A percentile compares a stretch with the other conserved stretches of the same genome.
Conservation (phyloP, 495 filamentous ascomycete species). For the Platismatia glauca region DNA sequence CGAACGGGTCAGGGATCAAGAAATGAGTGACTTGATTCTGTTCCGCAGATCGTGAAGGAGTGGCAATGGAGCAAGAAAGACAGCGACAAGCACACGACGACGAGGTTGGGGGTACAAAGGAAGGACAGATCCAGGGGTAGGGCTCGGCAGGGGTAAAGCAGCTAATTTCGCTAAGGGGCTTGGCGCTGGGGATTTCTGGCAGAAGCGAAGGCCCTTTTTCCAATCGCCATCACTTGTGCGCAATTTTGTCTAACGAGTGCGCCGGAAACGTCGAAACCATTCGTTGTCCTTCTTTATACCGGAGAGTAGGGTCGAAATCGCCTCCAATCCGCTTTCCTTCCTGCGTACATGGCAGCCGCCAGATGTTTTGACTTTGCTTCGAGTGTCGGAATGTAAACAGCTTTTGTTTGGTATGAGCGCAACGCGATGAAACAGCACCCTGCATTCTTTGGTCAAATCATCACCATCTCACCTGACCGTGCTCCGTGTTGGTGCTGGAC, state of each 20-base stretch:
- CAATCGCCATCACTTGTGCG: not conserved
- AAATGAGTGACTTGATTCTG: slow-evolving; percentile 22
- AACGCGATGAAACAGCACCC: slow-evolving; percentile 1
- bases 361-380: not conserved
- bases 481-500: not conserved
- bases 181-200: not conserved
- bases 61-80: not conserved
- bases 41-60: not conserved
- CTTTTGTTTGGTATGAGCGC: not conserved
- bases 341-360: not conserved
- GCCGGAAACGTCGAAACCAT: not conserved
- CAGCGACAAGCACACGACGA: slow-evolving; percentile 8
- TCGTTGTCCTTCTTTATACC: not conserved
- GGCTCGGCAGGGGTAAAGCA: not conserved
- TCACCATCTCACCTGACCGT: not conserved
- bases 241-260: not conserved
- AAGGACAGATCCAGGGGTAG: slow-evolving; percentile 4
- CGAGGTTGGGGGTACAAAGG: not conserved
- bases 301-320: not conserved
- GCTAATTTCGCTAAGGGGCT: not conserved
- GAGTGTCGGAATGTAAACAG: slow-evolving; percentile 6
- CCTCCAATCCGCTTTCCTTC: not conserved
- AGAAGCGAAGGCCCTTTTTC: not conserved
- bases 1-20: slow-evolving; percentile 12
- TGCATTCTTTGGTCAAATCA: not conserved